Conservation (phyloP, 306 rosid species). For the Sesbania bispinosa region DNA sequence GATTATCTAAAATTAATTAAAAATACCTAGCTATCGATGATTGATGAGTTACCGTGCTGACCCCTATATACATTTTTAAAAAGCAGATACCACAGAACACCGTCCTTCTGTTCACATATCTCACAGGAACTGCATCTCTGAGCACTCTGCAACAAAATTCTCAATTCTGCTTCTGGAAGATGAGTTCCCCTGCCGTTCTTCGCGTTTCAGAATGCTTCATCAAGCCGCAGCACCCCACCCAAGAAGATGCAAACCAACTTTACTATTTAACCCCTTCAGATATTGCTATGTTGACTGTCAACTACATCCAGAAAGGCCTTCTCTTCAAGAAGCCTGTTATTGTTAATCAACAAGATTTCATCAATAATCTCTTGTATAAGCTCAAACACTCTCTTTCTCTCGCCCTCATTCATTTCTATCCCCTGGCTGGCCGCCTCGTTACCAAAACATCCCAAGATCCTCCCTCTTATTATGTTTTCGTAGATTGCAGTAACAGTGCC, state of each 20-base stretch:
- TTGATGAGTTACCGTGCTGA: too few relatives aligned
- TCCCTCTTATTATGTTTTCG: constrained; percentile 28
- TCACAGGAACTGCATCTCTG: too few relatives aligned
- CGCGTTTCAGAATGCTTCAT: neutral
- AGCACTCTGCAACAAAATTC: neutral
- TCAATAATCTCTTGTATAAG: constrained; percentile 14
- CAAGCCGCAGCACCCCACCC: neutral
- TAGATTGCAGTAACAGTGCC: constrained; percentile 35
- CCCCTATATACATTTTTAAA: too few relatives aligned
- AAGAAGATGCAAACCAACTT: neutral
- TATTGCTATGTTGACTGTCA: neutral
- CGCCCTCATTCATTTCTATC: constrained; percentile 57
- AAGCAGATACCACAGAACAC: too few relatives aligned
- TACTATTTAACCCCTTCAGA: neutral
- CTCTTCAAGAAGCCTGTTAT: neutral
- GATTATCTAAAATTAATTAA: too few relatives aligned
- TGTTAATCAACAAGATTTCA: constrained; percentile 1
- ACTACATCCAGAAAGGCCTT: neutral
- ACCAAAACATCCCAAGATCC: constrained; percentile 29
- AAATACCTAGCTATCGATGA: too few relatives aligned
- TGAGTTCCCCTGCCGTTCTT: neutral
- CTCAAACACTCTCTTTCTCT: constrained; percentile 57
- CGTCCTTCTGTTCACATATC: too few relatives aligned
- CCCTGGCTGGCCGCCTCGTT: constrained; percentile 51
- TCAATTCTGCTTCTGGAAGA: neutral